Evolutionary conservation across 139 green algal species (phyloP).

Genomic region (Chlamydomonas eustigma): DNA sequence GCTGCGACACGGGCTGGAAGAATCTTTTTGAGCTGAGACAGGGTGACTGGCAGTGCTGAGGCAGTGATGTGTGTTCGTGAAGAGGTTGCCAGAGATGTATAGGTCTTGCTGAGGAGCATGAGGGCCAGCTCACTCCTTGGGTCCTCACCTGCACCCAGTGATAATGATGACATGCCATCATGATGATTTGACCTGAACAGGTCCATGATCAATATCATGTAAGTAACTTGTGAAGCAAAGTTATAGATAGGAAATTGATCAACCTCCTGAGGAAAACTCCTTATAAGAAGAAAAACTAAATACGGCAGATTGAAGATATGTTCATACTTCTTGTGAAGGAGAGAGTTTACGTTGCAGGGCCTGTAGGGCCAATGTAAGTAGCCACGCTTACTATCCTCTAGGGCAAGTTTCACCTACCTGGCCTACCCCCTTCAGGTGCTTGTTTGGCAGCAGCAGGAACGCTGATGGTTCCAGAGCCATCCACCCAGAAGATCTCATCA

Average conservation of each 20-base stretch:
- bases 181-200: too few species aligned
- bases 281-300: not conserved
- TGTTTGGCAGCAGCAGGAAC: slow-evolving; percentile 1
- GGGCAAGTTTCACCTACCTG: not conserved
- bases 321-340: not conserved
- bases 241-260: too few species aligned
- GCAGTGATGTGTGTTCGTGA: not conserved
- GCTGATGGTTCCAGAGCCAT: slow-evolving; percentile 15
- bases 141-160: too few species aligned
- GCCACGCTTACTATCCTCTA: not conserved
- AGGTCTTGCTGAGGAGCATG: not conserved
- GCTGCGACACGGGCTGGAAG: not conserved
- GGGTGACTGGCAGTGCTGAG: not conserved
- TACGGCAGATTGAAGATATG: not conserved
- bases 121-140: too few species aligned
- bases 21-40: not conserved
- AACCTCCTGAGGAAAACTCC: not conserved
- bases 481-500: slow-evolving; percentile 19
- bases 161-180: too few species aligned
- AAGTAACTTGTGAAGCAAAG: too few species aligned
- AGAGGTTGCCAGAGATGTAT: not conserved
- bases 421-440: not conserved
- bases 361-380: not conserved
- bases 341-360: not conserved
- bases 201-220: too few species aligned